Percentiles rank a stretch among this genome's conserved stretches.
These are phyloP conservation scores for Cruciata laevipes DNA, from an alignment of 257 asterid genomes.

Conservation along the genomic window DNA sequence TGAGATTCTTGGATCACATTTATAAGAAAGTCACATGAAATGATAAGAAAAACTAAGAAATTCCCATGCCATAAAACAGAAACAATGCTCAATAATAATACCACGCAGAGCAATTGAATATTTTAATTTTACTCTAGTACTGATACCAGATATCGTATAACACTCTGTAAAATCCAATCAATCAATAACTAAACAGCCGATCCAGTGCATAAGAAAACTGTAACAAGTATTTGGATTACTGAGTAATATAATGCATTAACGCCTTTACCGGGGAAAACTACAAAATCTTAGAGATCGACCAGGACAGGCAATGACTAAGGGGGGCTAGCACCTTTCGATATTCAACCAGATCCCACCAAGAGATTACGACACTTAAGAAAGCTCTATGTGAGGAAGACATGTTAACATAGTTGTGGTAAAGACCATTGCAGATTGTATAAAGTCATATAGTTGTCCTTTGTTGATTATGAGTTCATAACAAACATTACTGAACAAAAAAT, in stretches of 20 bases:
- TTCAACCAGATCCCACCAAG: background rate
- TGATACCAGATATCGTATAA: background rate
- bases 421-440: background rate
- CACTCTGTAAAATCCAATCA: background rate
- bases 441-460: background rate
- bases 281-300: background rate
- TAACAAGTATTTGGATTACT: background rate
- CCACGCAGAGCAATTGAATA: background rate
- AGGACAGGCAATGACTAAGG: constrained; percentile 1
- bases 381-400: constrained; percentile 1
- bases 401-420: background rate
- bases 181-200: no score
- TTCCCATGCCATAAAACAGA: background rate
- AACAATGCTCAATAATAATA: background rate
- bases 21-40: background rate
- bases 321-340: background rate
- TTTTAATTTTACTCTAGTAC: background rate
- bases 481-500: background rate
- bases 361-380: background rate
- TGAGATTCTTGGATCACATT: constrained; percentile 1
- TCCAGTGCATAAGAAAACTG: background rate
- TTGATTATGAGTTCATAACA: background rate
- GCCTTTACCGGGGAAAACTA: background rate
- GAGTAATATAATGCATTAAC: background rate
- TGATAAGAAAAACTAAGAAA: background rate